These are phyloP conservation scores for Lenwebbia sp. DNA, from an alignment of 345 rosid species.

Conservation along the genomic window DNA sequence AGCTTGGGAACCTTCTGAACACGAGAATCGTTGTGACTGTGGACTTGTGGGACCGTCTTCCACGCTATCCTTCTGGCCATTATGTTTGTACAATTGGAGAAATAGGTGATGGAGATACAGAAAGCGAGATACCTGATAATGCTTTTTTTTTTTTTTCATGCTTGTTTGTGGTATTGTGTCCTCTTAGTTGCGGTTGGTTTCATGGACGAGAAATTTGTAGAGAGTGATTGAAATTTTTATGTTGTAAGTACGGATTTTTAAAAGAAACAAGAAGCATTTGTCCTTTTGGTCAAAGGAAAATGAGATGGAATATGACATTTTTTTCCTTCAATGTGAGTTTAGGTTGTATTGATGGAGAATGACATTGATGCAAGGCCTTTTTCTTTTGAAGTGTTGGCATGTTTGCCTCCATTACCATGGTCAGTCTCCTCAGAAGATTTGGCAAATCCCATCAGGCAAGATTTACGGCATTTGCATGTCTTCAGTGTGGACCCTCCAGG, in stretches of 20 bases:
- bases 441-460: no score
- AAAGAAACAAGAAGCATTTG: background rate
- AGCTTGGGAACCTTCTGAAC: conserved; percentile 83
- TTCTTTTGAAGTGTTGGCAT: conserved; percentile 83
- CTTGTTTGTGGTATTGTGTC: background rate
- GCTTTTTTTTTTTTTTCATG: background rate
- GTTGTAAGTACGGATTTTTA: no score
- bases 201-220: background rate
- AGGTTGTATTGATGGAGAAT: conserved; percentile 95
- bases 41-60: conserved; percentile 96
- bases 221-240: background rate
- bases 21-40: conserved; percentile 89
- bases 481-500: no score
- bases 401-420: no score
- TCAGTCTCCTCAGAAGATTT: no score
- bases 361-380: conserved; percentile 93
- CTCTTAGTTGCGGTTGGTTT: background rate
- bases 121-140: conserved; percentile 62
- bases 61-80: conserved; percentile 97
- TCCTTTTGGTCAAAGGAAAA: background rate
- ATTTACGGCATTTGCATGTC: no score
- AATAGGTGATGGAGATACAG: conserved; percentile 95
- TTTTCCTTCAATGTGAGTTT: conserved; percentile 13
- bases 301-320: background rate
- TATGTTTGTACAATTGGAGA: conserved; percentile 90